Evolutionary conservation across 2,329 filamentous ascomycete genomes (phyloP).

Genomic region (Colletotrichum falcatum): DNA sequence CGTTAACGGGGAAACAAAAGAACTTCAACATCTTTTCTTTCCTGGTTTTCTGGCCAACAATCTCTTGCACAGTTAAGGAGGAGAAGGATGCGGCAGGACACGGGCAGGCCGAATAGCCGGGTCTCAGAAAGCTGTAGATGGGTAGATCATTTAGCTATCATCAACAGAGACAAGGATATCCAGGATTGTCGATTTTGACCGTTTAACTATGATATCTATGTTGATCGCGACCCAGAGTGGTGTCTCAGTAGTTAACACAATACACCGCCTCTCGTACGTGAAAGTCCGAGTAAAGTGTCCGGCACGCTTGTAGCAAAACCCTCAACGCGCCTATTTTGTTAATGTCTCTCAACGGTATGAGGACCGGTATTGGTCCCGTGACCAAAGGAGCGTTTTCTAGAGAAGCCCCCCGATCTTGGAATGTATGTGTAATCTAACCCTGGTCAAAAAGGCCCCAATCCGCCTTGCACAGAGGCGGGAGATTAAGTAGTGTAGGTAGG

Average conservation of each 20-base stretch:
- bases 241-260: no score
- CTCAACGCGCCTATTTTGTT: background rate
- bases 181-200: background rate
- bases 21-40: slow-evolving; percentile 62
- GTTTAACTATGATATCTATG: background rate
- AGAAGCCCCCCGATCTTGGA: background rate
- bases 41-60: slow-evolving; percentile 56
- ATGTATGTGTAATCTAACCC: background rate
- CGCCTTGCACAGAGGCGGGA: background rate
- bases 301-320: background rate
- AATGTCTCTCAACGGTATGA: slow-evolving; percentile 23
- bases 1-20: slow-evolving; percentile 60
- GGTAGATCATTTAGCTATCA: slow-evolving; percentile 28
- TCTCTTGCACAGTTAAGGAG: slow-evolving; percentile 35
- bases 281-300: background rate
- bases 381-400: background rate
- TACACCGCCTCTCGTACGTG: background rate
- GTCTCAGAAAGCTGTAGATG: slow-evolving; percentile 27
- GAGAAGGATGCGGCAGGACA: background rate
- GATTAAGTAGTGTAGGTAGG: background rate
- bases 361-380: background rate
- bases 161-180: slow-evolving; percentile 36
- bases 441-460: background rate
- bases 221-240: background rate
- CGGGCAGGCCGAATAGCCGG: slow-evolving; percentile 11